A percentile compares a stretch with the other conserved stretches of the same genome.
Conservation (phyloP, 805 yeast species). For the Blastobotrys parvus region DNA sequence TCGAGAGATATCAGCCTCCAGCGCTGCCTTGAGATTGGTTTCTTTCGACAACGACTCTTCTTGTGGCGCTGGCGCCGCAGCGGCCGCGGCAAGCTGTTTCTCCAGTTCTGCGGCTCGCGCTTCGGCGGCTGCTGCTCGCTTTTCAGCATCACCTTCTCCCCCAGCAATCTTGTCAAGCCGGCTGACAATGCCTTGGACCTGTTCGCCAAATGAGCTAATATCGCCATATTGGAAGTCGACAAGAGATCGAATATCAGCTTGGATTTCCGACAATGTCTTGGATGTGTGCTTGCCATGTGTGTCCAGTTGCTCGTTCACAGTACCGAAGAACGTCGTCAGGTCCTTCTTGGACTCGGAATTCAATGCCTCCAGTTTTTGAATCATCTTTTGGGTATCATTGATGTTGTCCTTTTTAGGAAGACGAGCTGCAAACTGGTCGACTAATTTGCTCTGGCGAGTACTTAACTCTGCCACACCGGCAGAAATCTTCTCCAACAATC, state of each 20-base stretch:
- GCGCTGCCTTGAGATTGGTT: neutral
- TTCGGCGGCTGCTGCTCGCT: conserved; percentile 4
- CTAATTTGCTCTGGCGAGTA: no score
- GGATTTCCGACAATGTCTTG: conserved; percentile 9
- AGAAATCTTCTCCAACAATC: no score
- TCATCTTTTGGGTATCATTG: no score
- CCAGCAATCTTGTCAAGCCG: neutral
- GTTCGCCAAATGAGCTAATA: conserved; percentile 1
- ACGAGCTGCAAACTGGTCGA: no score
- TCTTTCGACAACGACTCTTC: neutral
- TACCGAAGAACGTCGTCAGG: neutral
- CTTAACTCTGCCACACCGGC: no score
- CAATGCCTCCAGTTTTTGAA: neutral
- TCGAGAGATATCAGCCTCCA: neutral
- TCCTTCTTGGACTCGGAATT: neutral
- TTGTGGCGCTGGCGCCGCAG: neutral
- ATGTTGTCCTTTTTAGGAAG: no score
- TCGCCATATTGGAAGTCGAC: conserved; percentile 17
- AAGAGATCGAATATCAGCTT: conserved; percentile 16
- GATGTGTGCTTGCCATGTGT: conserved; percentile 1
- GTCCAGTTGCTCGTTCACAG: conserved; percentile 1
- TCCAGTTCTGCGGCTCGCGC: conserved; percentile 4
- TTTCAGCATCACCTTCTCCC: neutral
- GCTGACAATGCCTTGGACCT: conserved; percentile 3
- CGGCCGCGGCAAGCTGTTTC: neutral